Evolutionary conservation across 495 filamentous ascomycete genomes (phyloP).

Genomic region (Trichocladium antarcticum): DNA sequence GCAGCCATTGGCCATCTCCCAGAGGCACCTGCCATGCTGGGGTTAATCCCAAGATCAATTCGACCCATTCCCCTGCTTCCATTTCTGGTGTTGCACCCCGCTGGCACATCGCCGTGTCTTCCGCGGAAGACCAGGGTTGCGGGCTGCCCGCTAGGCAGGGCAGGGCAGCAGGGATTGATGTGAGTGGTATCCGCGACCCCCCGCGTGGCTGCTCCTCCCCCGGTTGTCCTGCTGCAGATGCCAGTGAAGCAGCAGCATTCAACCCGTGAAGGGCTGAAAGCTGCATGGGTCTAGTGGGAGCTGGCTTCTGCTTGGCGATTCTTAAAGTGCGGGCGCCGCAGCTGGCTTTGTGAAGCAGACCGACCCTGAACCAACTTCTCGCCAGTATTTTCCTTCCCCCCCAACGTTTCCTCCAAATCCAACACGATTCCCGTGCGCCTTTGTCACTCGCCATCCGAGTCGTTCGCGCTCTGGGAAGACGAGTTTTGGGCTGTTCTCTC

Average conservation of each 20-base stretch:
- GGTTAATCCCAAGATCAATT: too few relatives aligned
- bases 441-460: too few relatives aligned
- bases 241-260: neutral
- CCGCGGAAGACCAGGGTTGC: too few relatives aligned
- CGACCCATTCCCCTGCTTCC: too few relatives aligned
- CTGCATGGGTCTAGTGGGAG: slow-evolving; percentile 12
- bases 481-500: too few relatives aligned
- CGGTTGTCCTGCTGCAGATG: slow-evolving; percentile 5
- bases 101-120: too few relatives aligned
- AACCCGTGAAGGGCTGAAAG: slow-evolving; percentile 12
- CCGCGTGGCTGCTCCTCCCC: slow-evolving; percentile 9
- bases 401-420: neutral
- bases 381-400: neutral
- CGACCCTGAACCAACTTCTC: neutral
- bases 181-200: slow-evolving; percentile 7
- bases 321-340: slow-evolving; percentile 1
- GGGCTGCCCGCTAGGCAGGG: too few relatives aligned
- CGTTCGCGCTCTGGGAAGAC: too few relatives aligned
- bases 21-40: too few relatives aligned
- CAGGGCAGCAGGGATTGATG: too few relatives aligned
- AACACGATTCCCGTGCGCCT: neutral
- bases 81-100: too few relatives aligned
- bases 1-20: too few relatives aligned
- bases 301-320: slow-evolving; percentile 1
- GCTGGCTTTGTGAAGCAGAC: neutral